phyloP scores from a whole-genome alignment of 1,284 basidiomycete genomes.

The Albatrellus sp. region DNA sequence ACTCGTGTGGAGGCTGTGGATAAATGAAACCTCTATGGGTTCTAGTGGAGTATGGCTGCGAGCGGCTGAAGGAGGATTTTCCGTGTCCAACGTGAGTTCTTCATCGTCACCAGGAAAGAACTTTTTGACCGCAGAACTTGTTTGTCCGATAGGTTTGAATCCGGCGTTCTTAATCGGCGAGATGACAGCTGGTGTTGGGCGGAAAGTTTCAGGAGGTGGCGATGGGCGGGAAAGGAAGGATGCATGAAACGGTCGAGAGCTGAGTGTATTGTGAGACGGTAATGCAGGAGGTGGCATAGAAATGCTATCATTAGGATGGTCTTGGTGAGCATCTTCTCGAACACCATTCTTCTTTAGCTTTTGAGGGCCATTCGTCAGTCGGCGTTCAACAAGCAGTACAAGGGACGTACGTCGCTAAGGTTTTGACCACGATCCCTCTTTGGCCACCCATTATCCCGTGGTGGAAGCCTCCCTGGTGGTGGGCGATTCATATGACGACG shows the following conservation, averaged over 20 bases:
- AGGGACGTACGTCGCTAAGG: constrained; percentile 14
- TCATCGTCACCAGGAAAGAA: constrained; percentile 69
- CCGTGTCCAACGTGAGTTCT: constrained; percentile 4
- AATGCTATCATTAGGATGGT: constrained; percentile 2
- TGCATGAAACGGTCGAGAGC: neutral
- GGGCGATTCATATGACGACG: constrained; percentile 14
- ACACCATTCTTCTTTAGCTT: too few relatives aligned
- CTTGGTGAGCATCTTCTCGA: constrained; percentile 9
- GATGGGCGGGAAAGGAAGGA: constrained; percentile 4
- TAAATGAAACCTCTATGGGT: too few relatives aligned
- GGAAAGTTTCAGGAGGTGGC: constrained; percentile 4
- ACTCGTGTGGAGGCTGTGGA: too few relatives aligned
- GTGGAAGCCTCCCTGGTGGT: constrained; percentile 11
- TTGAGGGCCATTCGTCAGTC: too few relatives aligned
- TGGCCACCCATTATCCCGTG: constrained; percentile 16
- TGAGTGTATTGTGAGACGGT: constrained; percentile 3
- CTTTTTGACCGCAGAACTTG: constrained; percentile 49
- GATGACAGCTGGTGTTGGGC: constrained; percentile 1
- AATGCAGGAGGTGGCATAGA: constrained; percentile 14
- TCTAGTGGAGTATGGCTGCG: neutral
- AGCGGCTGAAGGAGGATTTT: neutral
- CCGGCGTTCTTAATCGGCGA: constrained; percentile 29
- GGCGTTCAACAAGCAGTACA: too few relatives aligned
- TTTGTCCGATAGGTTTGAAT: constrained; percentile 49
- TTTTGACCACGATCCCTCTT: constrained; percentile 10